phyloP scores from a whole-genome alignment of 768 basidiomycete species.

The Plicaturopsis crispa region DNA sequence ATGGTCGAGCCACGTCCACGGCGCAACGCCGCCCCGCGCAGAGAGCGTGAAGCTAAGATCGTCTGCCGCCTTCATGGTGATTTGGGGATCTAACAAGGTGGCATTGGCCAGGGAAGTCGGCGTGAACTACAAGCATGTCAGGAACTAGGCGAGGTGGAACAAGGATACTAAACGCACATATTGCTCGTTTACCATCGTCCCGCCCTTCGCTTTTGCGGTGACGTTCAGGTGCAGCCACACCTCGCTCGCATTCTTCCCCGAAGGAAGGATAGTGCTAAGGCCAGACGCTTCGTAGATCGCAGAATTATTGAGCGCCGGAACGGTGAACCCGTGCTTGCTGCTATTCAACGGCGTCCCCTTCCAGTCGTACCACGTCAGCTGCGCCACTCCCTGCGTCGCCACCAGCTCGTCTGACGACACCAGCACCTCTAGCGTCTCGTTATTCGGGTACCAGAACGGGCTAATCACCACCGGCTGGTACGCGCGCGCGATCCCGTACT shows the following conservation, averaged over 20 bases:
- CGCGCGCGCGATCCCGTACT: conserved; percentile 37
- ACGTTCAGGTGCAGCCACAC: conserved; percentile 46
- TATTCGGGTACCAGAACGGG: conserved; percentile 47
- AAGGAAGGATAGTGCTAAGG: conserved; percentile 36
- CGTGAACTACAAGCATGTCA: conserved; percentile 31
- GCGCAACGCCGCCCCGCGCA: conserved; percentile 44
- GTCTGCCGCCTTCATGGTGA: conserved; percentile 21
- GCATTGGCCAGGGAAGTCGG: conserved; percentile 39
- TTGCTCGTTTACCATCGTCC: conserved; percentile 41
- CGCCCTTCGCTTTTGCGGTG: conserved; percentile 33
- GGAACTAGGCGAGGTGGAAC: not conserved
- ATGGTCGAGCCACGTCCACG: conserved; percentile 57
- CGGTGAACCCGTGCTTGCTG: conserved; percentile 21
- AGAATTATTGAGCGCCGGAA: conserved; percentile 44
- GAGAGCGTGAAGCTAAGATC: conserved; percentile 43
- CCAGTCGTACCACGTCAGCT: conserved; percentile 57
- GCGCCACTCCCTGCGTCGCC: conserved; percentile 33
- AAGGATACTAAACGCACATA: conserved; percentile 30
- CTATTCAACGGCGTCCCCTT: conserved; percentile 30
- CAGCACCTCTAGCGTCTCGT: conserved; percentile 37
- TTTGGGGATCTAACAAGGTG: conserved; percentile 41
- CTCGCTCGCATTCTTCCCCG: conserved; percentile 28
- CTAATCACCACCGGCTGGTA: conserved; percentile 43
- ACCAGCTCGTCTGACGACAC: conserved; percentile 48
- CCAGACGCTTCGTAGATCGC: conserved; percentile 32